These are phyloP conservation scores for Heliamphora exappendiculata DNA, from an alignment of 148 eudicot species.

Conservation along the genomic window DNA sequence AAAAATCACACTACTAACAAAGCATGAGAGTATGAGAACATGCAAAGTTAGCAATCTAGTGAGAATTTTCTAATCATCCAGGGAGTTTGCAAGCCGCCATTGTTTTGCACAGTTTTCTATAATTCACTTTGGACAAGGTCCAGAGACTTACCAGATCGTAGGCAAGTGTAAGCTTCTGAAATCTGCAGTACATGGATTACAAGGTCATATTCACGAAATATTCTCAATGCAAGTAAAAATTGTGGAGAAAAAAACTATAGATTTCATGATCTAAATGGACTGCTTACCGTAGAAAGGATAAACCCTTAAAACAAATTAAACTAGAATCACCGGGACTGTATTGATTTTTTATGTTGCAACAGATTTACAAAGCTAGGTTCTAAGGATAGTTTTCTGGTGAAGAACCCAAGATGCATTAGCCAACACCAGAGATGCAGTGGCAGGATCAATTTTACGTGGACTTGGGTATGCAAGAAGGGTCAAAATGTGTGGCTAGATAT, in stretches of 20 bases:
- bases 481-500: not conserved
- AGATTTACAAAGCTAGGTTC: not conserved
- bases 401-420: too few species aligned
- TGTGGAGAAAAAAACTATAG: not conserved
- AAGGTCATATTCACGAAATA: not conserved
- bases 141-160: conserved; percentile 37
- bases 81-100: conserved; percentile 11
- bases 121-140: not conserved
- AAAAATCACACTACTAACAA: too few species aligned
- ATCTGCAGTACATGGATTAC: conserved; percentile 35
- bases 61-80: not conserved
- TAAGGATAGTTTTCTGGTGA: not conserved
- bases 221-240: not conserved
- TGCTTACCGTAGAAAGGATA: not conserved
- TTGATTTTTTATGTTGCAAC: not conserved
- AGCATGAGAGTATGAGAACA: too few species aligned
- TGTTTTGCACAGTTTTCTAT: not conserved
- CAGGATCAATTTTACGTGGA: not conserved
- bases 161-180: conserved; percentile 71
- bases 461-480: not conserved
- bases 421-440: not conserved
- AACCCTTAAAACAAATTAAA: not conserved
- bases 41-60: not conserved
- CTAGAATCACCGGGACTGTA: not conserved
- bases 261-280: not conserved